Base-by-base conservation (phyloP, 805 yeast genomes). In the Yarrowia alimentaria region DNA sequence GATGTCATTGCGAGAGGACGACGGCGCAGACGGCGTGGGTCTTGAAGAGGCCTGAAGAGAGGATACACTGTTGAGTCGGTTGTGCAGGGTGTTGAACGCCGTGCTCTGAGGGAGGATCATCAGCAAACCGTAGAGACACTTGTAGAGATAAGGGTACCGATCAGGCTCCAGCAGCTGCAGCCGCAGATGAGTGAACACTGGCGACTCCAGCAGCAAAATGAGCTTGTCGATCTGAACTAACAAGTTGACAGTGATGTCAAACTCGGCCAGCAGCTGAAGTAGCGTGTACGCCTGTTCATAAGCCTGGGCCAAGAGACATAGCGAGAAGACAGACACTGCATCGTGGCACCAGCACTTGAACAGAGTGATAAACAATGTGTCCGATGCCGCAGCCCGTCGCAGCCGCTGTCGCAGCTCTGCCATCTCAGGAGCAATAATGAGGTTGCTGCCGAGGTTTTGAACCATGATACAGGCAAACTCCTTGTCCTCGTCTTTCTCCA, bases 51-150 rank as follows among this genome's bases (percentile, higher is more conserved):
- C 61, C 5, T 68, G 69, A 34, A 69, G 62, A 3, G 66, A 62
- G 6, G 69, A 60, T 16, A 84, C 76, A 28, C 85, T 72, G 43
- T 77, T 77, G 45, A 93, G 71, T 54, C 99, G 73, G 60, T 83
- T 85, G 57, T 83, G 83, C 56, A 93, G 72, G 0, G 85, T 79
- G n/a, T 77, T 80, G 63, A 87, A 93, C 0, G 98, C 95, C 10
- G 86, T 77, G 0, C 96, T 87, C 64, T 93, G 99, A 0, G 99
- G 99, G 43, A 93, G 67, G 5, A 93, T 74, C 99, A 93, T 93
- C 54, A 93, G 70, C 22, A 93, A 76, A 1, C 98, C 99, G 64
- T 88, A 93, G 22, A 93, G 74, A 49, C 96, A 85, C 62, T 88
- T 87, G 72, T 83, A 86, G 25, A 93, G 68, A 60, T 76, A 85